Evolutionary conservation across 192 early-diverging fungal species (phyloP).

Genomic region (Podila horticola): DNA sequence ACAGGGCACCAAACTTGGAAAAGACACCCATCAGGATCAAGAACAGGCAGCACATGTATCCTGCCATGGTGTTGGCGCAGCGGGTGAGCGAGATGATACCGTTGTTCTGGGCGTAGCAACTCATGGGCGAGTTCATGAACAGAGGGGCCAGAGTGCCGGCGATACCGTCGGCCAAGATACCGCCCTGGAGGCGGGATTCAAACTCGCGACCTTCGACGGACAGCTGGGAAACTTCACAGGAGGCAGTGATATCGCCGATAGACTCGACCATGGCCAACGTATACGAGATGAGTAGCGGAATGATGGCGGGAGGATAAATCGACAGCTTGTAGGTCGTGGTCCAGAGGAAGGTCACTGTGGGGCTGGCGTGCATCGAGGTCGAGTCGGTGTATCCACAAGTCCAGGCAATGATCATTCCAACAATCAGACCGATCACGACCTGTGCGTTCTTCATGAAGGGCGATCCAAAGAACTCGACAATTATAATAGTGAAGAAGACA

Average conservation of each 20-base stretch:
- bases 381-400: conserved; percentile 60
- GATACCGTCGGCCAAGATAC: conserved; percentile 62
- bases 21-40: conserved; percentile 64
- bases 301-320: conserved; percentile 59
- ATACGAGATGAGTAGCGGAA: conserved; percentile 60
- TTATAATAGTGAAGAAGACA: conserved; percentile 60
- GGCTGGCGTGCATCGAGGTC: conserved; percentile 53
- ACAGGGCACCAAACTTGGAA: conserved; percentile 61
- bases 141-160: conserved; percentile 51
- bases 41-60: conserved; percentile 64
- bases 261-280: conserved; percentile 58
- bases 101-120: conserved; percentile 68
- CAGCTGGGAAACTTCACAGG: conserved; percentile 61
- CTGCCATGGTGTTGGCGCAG: conserved; percentile 63
- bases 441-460: conserved; percentile 66
- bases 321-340: conserved; percentile 56
- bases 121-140: conserved; percentile 60
- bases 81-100: conserved; percentile 66
- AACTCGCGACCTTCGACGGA: conserved; percentile 63
- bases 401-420: conserved; percentile 62
- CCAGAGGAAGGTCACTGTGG: conserved; percentile 63
- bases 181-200: conserved; percentile 64
- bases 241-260: conserved; percentile 65
- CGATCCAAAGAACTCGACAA: conserved; percentile 65
- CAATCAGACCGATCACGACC: conserved; percentile 59